Evolutionary conservation across 768 basidiomycete species (phyloP).

Genomic region (Psilocybe cubensis): DNA sequence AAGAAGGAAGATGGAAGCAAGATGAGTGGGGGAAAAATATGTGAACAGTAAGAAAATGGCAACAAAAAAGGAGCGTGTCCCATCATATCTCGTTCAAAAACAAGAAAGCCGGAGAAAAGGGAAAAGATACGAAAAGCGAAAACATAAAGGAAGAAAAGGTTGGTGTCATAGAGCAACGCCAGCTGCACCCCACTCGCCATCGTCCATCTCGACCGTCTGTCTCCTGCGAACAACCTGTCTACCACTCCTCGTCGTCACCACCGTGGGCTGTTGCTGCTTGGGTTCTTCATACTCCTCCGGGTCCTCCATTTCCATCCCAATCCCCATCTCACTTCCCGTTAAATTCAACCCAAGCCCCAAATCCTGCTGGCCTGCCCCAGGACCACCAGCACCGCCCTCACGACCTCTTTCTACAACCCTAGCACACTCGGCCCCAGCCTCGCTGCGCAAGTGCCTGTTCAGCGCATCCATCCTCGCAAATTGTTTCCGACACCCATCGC

Average conservation of each 20-base stretch:
- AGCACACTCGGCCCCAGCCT: constrained; percentile 33
- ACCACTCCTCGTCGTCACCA: constrained; percentile 14
- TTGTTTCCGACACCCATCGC: constrained; percentile 90
- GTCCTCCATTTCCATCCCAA: constrained; percentile 1
- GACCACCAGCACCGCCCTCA: constrained; percentile 12
- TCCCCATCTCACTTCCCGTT: background rate
- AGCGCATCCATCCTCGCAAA: constrained; percentile 96
- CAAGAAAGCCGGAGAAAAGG: background rate
- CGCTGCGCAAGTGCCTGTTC: constrained; percentile 69
- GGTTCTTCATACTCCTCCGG: constrained; percentile 10
- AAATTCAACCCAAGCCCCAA: background rate
- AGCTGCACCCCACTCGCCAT: constrained; percentile 16
- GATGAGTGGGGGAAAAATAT: too few relatives aligned
- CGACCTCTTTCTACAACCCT: constrained; percentile 24
- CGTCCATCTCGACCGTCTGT: constrained; percentile 13
- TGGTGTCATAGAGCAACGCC: background rate
- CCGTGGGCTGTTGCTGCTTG: background rate
- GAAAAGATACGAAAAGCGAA: background rate
- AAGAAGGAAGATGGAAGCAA: too few relatives aligned
- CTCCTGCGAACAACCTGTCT: constrained; percentile 10
- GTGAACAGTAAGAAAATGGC: background rate
- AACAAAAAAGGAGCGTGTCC: background rate
- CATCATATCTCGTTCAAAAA: background rate
- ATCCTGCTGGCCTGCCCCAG: background rate
- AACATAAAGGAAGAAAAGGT: background rate